Evolutionary conservation across 352 stramenopile species (phyloP).

Genomic region (Globisporangium carolinianum): DNA sequence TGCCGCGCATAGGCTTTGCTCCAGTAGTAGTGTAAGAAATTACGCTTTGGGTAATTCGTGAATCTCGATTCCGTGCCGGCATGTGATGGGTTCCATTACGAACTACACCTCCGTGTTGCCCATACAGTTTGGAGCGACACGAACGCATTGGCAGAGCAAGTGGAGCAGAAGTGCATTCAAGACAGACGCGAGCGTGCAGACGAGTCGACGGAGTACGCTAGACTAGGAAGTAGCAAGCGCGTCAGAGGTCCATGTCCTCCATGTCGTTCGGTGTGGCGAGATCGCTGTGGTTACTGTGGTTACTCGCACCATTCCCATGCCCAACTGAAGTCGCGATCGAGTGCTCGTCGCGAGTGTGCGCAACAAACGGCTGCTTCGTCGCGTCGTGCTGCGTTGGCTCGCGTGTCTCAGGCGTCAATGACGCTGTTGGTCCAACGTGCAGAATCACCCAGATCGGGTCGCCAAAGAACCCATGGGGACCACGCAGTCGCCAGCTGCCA

Average conservation of each 20-base stretch:
- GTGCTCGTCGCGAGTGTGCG: neutral
- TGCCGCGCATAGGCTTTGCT: slow-evolving; percentile 4
- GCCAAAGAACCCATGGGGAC: slow-evolving; percentile 56
- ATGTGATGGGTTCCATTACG: too few species aligned
- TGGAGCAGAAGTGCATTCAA: neutral
- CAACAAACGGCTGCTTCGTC: slow-evolving; percentile 9
- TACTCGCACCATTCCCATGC: neutral
- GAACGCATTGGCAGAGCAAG: too few species aligned
- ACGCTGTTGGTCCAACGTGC: slow-evolving; percentile 31
- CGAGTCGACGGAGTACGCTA: neutral
- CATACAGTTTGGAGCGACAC: too few species aligned
- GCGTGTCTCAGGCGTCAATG: neutral
- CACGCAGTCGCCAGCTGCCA: slow-evolving; percentile 69
- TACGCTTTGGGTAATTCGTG: too few species aligned
- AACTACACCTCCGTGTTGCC: too few species aligned
- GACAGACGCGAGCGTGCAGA: neutral
- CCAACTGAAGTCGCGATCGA: neutral
- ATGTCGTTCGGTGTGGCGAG: neutral
- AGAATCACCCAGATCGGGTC: slow-evolving; percentile 76
- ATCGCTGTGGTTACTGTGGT: neutral
- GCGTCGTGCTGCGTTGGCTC: slow-evolving; percentile 7
- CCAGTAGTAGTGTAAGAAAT: neutral
- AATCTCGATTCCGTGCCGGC: too few species aligned
- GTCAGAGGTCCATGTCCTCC: neutral
- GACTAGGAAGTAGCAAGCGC: neutral